Base-by-base conservation (phyloP, 352 stramenopile species). In the Elongisporangium undulatum region DNA sequence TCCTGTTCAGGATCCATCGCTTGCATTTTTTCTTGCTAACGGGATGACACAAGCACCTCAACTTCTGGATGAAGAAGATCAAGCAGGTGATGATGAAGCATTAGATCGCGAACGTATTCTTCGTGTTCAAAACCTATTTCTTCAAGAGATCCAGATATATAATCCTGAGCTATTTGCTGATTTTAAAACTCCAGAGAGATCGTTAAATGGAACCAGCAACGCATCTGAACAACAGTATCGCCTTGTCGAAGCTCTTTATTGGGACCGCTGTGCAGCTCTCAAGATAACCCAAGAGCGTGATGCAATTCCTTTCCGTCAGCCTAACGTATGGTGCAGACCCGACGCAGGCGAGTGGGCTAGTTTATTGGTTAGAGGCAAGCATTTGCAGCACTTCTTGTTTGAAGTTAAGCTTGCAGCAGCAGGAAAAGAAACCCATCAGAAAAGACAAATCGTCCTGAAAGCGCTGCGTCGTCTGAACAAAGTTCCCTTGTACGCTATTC, bases 251-350 rank as follows among this genome's bases (percentile, higher is more conserved):
- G 74, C 85, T 7, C 57, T 94, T n/a, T 94, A 94, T 53, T 94
- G 85, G 85, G 85, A 94, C 56, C 80, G 82, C 22, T 94, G 85
- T 57, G 80, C 82, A 6, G 85, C 85, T 1, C 50, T 94, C 0
- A 71, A 74, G 15, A 89, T 92, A 45, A 26, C 67, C 34, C 85
- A 94, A 57, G 56, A 74, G 15, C 69, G 85, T 21, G 48, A 59
- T 17, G 61, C 64, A 2, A 53, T 88, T 22, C 74, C 82, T 1
- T 80, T 83, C 53, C 63, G 80, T 5, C 69, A 89, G 24, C 12
- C 59, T 5, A 80, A 73, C 50, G 62, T 90, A 21, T 94, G 85
- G 85, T 94, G 85, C 51, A 75, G 85, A 15, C 75, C 77, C 3
- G 85, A 94, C 52, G 75, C 53, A 24, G 85, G 85, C 4, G 85